phyloP scores from a whole-genome alignment of 2,329 filamentous ascomycete genomes.

The Fusarium tupiense region DNA sequence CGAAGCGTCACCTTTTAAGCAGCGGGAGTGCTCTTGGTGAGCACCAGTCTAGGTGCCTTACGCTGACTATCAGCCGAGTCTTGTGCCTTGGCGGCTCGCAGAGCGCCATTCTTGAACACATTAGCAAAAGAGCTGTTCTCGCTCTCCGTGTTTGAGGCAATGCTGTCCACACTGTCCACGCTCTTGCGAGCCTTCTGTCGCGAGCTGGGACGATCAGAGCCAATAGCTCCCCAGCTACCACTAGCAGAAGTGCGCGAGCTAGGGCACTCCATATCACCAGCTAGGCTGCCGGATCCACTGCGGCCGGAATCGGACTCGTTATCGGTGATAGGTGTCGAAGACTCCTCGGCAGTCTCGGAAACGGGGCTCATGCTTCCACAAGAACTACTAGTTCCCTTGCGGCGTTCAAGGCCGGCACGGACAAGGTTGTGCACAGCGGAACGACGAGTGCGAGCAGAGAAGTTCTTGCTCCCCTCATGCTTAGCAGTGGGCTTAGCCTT shows the following conservation, averaged over 20 bases:
- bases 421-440: conserved; percentile 92
- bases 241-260: conserved; percentile 82
- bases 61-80: conserved; percentile 71
- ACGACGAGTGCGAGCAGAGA: conserved; percentile 89
- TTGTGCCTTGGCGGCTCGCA: conserved; percentile 62
- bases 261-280: conserved; percentile 74
- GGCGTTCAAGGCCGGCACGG: conserved; percentile 86
- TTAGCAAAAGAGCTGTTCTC: conserved; percentile 71
- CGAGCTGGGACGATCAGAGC: conserved; percentile 82
- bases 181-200: conserved; percentile 72
- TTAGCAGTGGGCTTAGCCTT: conserved; percentile 89
- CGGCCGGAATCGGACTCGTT: conserved; percentile 78
- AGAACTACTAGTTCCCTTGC: conserved; percentile 76
- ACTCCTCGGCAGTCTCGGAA: conserved; percentile 77
- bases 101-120: conserved; percentile 69
- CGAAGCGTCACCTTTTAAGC: conserved; percentile 40
- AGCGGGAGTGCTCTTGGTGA: conserved; percentile 67
- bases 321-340: conserved; percentile 75
- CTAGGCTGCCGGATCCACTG: conserved; percentile 82
- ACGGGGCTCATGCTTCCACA: conserved; percentile 87
- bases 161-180: conserved; percentile 73
- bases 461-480: conserved; percentile 97
- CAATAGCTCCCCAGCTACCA: conserved; percentile 80
- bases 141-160: conserved; percentile 56
- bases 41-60: conserved; percentile 85